phyloP scores from a whole-genome alignment of 140 eudicot genomes.

The Oenanthe javanica region DNA sequence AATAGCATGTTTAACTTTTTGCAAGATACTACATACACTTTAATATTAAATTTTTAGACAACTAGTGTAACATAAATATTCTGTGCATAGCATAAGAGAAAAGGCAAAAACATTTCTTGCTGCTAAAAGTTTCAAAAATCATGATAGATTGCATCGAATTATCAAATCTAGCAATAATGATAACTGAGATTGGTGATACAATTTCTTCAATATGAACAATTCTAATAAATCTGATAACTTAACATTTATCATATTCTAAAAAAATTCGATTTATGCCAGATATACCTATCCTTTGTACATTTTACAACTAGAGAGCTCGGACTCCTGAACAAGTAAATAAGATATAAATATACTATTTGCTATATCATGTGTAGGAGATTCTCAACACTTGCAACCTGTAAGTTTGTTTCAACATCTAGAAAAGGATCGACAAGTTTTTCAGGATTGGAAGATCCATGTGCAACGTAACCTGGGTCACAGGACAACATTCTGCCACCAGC shows the following conservation, averaged over 20 bases:
- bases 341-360: conserved; percentile 4
- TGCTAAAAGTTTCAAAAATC: not conserved
- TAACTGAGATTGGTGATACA: not conserved
- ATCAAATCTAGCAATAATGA: not conserved
- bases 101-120: not conserved
- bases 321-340: conserved; percentile 28
- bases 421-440: conserved; percentile 12
- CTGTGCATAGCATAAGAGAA: not conserved
- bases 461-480: conserved; percentile 66
- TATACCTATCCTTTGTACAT: conserved; percentile 31
- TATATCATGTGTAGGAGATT: conserved; percentile 4
- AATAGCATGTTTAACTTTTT: not conserved
- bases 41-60: not conserved
- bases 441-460: conserved; percentile 21
- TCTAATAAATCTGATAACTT: not conserved
- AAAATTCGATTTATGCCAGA: not conserved
- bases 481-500: conserved; percentile 39
- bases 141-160: not conserved
- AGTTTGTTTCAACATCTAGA: conserved; percentile 25
- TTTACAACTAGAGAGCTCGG: conserved; percentile 23
- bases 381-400: conserved; percentile 35
- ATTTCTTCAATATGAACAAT: not conserved
- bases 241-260: not conserved
- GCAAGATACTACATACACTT: not conserved
- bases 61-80: not conserved